Conservation (phyloP, 1,139 yeast genomes). For the Pneumocystis jirovecii region DNA sequence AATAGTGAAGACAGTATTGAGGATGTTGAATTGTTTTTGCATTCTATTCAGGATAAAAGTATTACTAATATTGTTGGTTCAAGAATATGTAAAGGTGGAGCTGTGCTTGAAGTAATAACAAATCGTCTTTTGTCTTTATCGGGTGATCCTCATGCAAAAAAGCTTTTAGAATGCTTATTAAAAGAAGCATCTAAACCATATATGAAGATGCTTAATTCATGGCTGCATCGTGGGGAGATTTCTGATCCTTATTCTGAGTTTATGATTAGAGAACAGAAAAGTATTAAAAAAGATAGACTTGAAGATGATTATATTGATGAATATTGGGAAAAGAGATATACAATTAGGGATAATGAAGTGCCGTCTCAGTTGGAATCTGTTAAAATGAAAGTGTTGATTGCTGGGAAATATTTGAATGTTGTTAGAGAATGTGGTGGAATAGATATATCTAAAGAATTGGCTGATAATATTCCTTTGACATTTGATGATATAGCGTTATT, state of each 20-base stretch:
- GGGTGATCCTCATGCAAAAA: constrained; percentile 50
- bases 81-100: constrained; percentile 19
- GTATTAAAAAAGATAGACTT: constrained; percentile 30
- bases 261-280: constrained; percentile 36
- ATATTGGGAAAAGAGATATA: constrained; percentile 75
- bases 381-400: constrained; percentile 50
- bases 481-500: constrained; percentile 37
- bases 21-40: constrained; percentile 21
- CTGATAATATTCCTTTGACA: constrained; percentile 24
- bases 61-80: constrained; percentile 16
- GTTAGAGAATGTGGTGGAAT: constrained; percentile 42
- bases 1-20: constrained; percentile 20
- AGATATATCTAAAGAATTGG: constrained; percentile 13
- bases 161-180: constrained; percentile 40
- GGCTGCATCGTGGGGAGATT: constrained; percentile 65
- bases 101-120: constrained; percentile 46
- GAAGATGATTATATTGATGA: constrained; percentile 43
- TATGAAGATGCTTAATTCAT: constrained; percentile 50
- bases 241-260: constrained; percentile 78
- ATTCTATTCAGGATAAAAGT: constrained; percentile 18
- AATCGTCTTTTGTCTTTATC: constrained; percentile 39
- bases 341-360: constrained; percentile 60
- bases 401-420: constrained; percentile 76
- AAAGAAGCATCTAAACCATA: constrained; percentile 50
- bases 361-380: constrained; percentile 46